Percentiles rank a stretch among this genome's conserved stretches.
Evolutionary conservation across 768 basidiomycete genomes (phyloP).

Genomic region (Lactarius hatsudake): DNA sequence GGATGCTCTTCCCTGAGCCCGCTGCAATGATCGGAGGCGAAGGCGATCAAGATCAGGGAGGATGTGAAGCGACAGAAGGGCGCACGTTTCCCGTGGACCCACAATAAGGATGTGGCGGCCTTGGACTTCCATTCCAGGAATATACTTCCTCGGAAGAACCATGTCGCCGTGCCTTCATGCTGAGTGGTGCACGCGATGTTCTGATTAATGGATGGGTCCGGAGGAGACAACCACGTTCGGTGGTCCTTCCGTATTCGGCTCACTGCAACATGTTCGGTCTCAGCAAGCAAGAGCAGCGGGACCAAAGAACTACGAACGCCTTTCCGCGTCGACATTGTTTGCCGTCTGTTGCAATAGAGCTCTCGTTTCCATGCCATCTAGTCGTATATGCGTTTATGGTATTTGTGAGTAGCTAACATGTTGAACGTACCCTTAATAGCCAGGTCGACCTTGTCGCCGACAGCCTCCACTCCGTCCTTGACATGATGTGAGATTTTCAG

Average conservation of each 20-base stretch:
- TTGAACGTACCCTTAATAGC: not conserved
- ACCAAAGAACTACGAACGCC: not conserved
- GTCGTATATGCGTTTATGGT: fast-evolving
- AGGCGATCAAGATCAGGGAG: not conserved
- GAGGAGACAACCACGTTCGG: not conserved
- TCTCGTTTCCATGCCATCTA: not conserved
- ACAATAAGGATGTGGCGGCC: not conserved
- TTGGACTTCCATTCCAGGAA: not conserved
- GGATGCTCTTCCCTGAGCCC: not conserved
- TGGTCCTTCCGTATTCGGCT: not conserved
- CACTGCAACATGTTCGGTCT: not conserved
- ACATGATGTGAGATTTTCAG: not conserved
- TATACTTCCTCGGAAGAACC: not conserved
- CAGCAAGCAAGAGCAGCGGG: not conserved
- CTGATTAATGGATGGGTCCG: not conserved
- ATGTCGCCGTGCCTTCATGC: not conserved
- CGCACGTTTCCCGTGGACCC: slow-evolving; percentile 7
- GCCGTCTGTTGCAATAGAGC: no score
- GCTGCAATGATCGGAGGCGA: not conserved
- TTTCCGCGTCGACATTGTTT: not conserved
- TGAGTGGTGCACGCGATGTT: not conserved
- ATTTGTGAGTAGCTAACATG: not conserved
- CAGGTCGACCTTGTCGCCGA: not conserved
- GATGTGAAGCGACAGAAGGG: no score
- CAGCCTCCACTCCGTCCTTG: not conserved